Base-by-base conservation (phyloP, 2,329 filamentous ascomycete species). In the Monosporascus sp. region DNA sequence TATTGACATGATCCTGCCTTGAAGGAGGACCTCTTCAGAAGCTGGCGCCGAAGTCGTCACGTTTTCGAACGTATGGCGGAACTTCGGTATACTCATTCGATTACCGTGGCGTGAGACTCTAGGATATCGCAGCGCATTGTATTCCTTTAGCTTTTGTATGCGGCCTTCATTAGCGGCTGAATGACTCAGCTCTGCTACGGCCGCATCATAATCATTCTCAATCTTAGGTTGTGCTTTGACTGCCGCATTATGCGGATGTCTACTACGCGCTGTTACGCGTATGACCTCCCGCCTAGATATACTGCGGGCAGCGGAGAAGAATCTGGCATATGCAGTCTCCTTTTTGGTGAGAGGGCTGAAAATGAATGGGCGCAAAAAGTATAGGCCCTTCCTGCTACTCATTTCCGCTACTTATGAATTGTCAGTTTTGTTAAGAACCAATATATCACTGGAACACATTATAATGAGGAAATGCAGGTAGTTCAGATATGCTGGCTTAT, bases 331-430 rank as follows among this genome's bases (percentile, higher is more conserved):
- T 9, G 72, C 73, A 46, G 70, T 62, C 51, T 63, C 73, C 17
- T 64, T 65, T 25, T 62, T 61, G 22, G 65, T 63, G 52, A 74
- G 63, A 49, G 72, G 66, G 59, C 71, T 70, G 52, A 70, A 76
- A 47, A 81, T 72, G 61, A 79, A 80, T 8, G 82, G 83, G 53
- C 82, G 78, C 57, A 86, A 70, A 60, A 82, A 81, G 41, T 70
- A 74, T 55, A 81, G 72, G 60, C 70, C 68, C 52, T 66, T 63
- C 48, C 62, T 65, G 65, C 63, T 68, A 54, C 67, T 78, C 77
- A 80, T 82, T 72, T 46, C 27, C 25, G 54, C 56, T 51, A 60
- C 47, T 52, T 60, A 60, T 49, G 60, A 55, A 51, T 20, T 51
- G 59, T 65, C 54, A 65, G 61, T 54, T 54, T 45, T 50, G 37